These are phyloP conservation scores for Opeltia flavorubescens DNA, from an alignment of 495 filamentous ascomycete species.

Conservation along the genomic window DNA sequence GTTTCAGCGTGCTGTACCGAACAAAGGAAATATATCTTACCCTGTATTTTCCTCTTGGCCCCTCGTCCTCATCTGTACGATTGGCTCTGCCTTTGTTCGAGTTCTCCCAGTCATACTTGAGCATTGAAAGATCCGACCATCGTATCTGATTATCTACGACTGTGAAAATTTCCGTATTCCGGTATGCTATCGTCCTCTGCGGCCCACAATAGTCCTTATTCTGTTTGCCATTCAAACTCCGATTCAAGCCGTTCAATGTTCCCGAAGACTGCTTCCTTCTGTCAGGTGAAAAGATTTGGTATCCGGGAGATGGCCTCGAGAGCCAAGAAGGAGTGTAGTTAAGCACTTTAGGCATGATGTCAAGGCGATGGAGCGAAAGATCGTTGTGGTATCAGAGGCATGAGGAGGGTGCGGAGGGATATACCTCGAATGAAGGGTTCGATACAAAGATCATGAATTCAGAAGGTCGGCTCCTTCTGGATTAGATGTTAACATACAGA, in stretches of 20 bases:
- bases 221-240: conserved; percentile 22
- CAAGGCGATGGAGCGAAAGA: neutral
- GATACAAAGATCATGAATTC: too few species aligned
- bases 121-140: conserved; percentile 62
- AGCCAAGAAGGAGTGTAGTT: conserved; percentile 77
- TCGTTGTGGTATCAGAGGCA: neutral
- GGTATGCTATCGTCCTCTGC: conserved; percentile 51
- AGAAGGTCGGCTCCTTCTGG: too few species aligned
- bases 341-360: conserved; percentile 61
- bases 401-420: too few species aligned
- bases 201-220: conserved; percentile 36
- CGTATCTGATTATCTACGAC: conserved; percentile 74
- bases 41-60: conserved; percentile 11
- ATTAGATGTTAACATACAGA: too few species aligned
- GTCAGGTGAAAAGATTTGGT: conserved; percentile 46
- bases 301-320: conserved; percentile 55
- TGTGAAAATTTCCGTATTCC: conserved; percentile 70
- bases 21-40: conserved; percentile 6
- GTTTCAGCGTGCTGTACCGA: too few species aligned
- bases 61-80: conserved; percentile 10
- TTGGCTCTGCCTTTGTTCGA: conserved; percentile 18
- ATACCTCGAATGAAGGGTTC: too few species aligned
- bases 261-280: conserved; percentile 20
- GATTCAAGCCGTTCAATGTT: conserved; percentile 12
- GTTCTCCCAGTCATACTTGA: conserved; percentile 60